phyloP scores from a whole-genome alignment of 2,329 filamentous ascomycete species.

The Claviceps quebecensis region DNA sequence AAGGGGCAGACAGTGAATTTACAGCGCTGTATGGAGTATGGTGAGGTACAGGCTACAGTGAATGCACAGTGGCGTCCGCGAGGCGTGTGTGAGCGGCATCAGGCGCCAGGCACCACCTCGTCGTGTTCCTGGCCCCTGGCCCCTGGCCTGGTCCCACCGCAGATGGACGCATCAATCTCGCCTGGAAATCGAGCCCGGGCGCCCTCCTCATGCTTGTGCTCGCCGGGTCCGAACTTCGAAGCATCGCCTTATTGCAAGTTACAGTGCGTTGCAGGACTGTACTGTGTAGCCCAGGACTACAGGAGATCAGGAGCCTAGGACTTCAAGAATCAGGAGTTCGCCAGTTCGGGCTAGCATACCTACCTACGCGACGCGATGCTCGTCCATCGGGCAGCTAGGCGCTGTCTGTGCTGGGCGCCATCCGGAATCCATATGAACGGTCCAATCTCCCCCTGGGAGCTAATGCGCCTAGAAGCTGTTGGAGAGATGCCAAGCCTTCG shows the following conservation, averaged over 20 bases:
- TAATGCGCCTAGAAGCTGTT: not conserved
- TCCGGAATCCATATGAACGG: not conserved
- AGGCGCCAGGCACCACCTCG: not conserved
- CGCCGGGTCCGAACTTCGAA: not conserved
- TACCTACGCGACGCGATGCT: not conserved
- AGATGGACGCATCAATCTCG: not conserved
- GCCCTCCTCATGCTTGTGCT: not conserved
- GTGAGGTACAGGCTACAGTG: no score
- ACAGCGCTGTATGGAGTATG: no score
- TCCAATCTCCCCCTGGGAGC: slow-evolving; percentile 5
- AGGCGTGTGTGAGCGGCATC: no score
- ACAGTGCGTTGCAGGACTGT: no score
- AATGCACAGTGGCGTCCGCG: no score
- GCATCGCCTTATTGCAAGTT: not conserved
- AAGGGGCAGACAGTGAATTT: no score
- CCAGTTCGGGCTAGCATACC: not conserved
- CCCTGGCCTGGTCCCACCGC: not conserved
- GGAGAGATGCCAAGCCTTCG: not conserved
- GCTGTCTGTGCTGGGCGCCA: slow-evolving; percentile 1
- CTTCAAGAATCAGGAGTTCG: not conserved
- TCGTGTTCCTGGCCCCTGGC: not conserved
- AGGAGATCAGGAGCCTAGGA: no score
- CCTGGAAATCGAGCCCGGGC: not conserved
- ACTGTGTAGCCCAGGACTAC: no score
- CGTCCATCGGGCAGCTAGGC: not conserved